Evolutionary conservation across 106 monocot genomes (phyloP), one percentile per base, ranked within the genome.

Genomic region (Agapanthus africanus): DNA sequence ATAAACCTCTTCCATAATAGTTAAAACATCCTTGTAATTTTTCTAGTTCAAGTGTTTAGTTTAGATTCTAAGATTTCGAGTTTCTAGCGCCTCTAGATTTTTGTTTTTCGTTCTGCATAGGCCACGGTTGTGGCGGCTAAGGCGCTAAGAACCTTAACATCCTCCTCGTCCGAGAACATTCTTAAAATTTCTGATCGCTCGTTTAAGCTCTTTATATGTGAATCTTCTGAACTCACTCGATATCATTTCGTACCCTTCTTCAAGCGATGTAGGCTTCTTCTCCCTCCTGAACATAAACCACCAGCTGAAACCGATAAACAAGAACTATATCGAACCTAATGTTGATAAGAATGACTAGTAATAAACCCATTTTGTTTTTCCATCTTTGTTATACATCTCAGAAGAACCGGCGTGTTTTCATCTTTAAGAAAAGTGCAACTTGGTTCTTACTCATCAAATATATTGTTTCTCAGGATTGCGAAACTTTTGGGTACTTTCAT

Each of bases 131-230:
- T n/a, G n/a, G n/a, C n/a, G n/a, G n/a, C n/a, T n/a, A n/a, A n/a
- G n/a, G n/a, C n/a, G n/a, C n/a, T n/a, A n/a, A n/a, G n/a, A n/a
- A n/a, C n/a, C n/a, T n/a, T n/a, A n/a, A n/a, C n/a, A n/a, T n/a
- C 79, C 82, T 16, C 85, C 88, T 59, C 79, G 61, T 13, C 85
- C 88, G 8, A 89, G 72, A 67, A 68, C 71, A 26, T 82, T 57
- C 40, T 66, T 74, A 46, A 89, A 89, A 26, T 79, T 75, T 11
- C 44, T n/a, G 25, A 77, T 88, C 0, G 73, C 79, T 37, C n/a
- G 76, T 37, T 79, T 59, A 4, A 88, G 68, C 68, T 89, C 85
- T 14, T 36, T 73, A 50, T 79, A 89, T 6, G 65, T 77, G 67
- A 77, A 85, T 52, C 67, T 77, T 41, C 40, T 79, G 71, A 89